phyloP scores from a whole-genome alignment of 176 grass and related monocot genomes.

The Puya raimondii region DNA sequence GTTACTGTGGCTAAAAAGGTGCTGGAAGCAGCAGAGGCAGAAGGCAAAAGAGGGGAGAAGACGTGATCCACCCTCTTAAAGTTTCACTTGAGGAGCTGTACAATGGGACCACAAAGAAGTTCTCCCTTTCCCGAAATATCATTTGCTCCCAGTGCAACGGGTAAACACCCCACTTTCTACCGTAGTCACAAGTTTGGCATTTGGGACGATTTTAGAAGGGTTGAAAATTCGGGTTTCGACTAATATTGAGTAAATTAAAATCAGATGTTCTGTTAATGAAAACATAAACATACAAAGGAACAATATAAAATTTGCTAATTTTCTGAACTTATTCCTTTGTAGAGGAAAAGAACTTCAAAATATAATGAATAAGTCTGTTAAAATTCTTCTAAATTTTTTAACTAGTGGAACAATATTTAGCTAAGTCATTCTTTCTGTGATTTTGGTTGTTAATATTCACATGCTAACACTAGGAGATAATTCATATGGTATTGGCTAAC shows the following conservation, averaged over 20 bases:
- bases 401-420: background rate
- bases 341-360: too few species aligned
- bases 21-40: constrained; percentile 64
- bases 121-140: constrained; percentile 66
- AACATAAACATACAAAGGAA: too few species aligned
- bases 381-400: background rate
- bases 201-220: too few species aligned
- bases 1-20: constrained; percentile 16
- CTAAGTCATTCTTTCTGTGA: background rate
- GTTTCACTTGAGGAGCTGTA: constrained; percentile 75
- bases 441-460: background rate
- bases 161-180: constrained; percentile 10
- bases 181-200: background rate
- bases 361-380: too few species aligned
- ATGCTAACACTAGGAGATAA: too few species aligned
- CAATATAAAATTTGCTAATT: too few species aligned
- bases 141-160: constrained; percentile 78
- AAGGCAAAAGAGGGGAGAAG: constrained; percentile 74
- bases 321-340: background rate
- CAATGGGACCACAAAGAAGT: constrained; percentile 75
- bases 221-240: too few species aligned
- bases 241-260: too few species aligned
- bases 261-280: too few species aligned
- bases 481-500: too few species aligned
- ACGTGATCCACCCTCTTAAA: constrained; percentile 76